Percentiles rank a stretch among this genome's conserved stretches.
Conservation (phyloP, 2,329 filamentous ascomycete genomes). For the Curvularia sp. region DNA sequence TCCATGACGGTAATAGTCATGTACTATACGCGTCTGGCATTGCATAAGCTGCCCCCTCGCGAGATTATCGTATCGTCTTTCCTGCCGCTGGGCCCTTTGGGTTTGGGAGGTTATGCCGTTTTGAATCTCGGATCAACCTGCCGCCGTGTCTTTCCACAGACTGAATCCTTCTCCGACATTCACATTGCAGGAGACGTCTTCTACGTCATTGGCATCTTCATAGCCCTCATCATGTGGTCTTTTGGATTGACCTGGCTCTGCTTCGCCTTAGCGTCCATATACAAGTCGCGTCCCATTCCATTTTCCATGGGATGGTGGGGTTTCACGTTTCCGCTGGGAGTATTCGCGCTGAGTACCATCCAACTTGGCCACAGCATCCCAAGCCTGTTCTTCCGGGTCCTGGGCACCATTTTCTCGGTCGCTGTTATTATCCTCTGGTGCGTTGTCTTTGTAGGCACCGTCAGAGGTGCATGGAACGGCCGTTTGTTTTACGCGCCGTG, state of each 20-base stretch:
- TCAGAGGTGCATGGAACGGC: constrained; percentile 57
- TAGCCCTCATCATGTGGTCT: constrained; percentile 63
- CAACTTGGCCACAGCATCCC: constrained; percentile 60
- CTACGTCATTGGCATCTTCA: constrained; percentile 64
- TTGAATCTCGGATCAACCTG: constrained; percentile 58
- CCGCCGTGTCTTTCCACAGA: constrained; percentile 51
- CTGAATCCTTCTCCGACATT: constrained; percentile 46
- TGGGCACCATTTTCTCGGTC: constrained; percentile 63
- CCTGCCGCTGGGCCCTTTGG: constrained; percentile 70
- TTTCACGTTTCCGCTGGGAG: constrained; percentile 66
- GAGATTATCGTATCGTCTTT: constrained; percentile 74
- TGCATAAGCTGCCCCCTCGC: constrained; percentile 70
- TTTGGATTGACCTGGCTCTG: constrained; percentile 64
- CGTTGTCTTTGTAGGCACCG: constrained; percentile 59
- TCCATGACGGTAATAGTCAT: constrained; percentile 69
- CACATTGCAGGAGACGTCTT: constrained; percentile 57
- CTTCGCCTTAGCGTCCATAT: constrained; percentile 60
- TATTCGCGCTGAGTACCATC: constrained; percentile 60
- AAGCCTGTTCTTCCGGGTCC: constrained; percentile 62
- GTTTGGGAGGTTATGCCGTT: constrained; percentile 70
- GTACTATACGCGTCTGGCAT: constrained; percentile 72
- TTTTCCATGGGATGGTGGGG: constrained; percentile 71
- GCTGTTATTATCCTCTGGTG: constrained; percentile 64
- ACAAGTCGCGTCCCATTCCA: constrained; percentile 55
- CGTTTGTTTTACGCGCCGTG: constrained; percentile 64